Base-by-base conservation (phyloP, 352 stramenopile species). In the Pythium inflatum region DNA sequence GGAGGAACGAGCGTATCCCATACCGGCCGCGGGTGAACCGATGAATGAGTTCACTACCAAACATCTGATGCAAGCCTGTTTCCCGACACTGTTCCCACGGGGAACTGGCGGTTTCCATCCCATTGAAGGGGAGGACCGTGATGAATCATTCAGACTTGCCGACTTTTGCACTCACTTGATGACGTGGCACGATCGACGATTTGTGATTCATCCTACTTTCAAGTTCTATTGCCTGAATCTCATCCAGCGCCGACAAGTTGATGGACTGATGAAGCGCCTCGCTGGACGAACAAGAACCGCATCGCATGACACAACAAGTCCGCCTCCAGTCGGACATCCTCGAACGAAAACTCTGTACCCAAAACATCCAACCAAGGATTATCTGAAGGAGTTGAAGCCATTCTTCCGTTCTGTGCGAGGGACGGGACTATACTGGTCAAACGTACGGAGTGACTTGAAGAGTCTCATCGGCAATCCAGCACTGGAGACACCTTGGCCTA, bases 211-310 rank as follows among this genome's bases (percentile, higher is more conserved):
- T 24, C 31, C 4, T 7, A 75, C 66, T 2, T 78, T 78, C 54
- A 75, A 78, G 27, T 74, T 78, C n/a, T 70, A 68, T n/a, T 78
- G 65, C 20, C 30, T 77, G 24, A 71, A 71, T 27, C 13, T 78
- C 16, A 74, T 77, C 33, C 71, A 77, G 25, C n/a, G 71, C 0
- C 50, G 71, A 0, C 66, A 77, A 57, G 56, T 75, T 7, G 67
- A 78, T 33, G 72, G 72, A 2, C 22, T 50, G n/a, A n/a, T n/a
- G n/a, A n/a, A n/a, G n/a, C n/a, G n/a, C n/a, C n/a, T n/a, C n/a
- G n/a, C n/a, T n/a, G n/a, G n/a, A n/a, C n/a, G n/a, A n/a, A n/a
- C n/a, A n/a, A n/a, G n/a, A n/a, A n/a, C n/a, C n/a, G n/a, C n/a
- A n/a, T n/a, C n/a, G n/a, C n/a, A n/a, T n/a, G n/a, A n/a, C n/a